These are phyloP conservation scores for Vanrija sp. DNA, from an alignment of 1,284 basidiomycete genomes.

Conservation along the genomic window DNA sequence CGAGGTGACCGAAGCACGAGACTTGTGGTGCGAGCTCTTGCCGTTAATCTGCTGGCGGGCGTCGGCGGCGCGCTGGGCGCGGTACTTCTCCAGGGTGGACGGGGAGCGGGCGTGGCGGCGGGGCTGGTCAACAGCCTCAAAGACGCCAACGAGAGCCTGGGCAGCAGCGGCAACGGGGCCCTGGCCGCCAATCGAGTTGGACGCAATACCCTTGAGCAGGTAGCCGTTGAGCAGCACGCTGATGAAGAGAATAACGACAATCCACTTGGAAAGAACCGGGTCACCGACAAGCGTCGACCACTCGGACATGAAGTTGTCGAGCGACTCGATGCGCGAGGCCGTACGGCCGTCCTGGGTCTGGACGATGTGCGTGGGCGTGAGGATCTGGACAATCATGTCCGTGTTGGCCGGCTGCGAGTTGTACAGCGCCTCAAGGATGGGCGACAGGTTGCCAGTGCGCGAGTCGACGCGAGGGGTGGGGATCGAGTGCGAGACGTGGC, in stretches of 20 bases:
- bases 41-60: constrained; percentile 7
- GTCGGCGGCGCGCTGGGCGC: constrained; percentile 9
- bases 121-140: constrained; percentile 29
- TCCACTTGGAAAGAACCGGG: constrained; percentile 93
- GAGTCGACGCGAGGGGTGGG: constrained; percentile 39
- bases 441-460: constrained; percentile 56
- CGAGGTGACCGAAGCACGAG: not conserved
- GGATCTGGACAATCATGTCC: constrained; percentile 65
- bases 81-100: constrained; percentile 12
- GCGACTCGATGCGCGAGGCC: constrained; percentile 48
- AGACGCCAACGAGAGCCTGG: constrained; percentile 49
- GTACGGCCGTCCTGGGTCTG: constrained; percentile 14
- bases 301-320: constrained; percentile 86
- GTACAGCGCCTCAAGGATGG: constrained; percentile 61
- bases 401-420: constrained; percentile 49
- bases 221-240: constrained; percentile 92
- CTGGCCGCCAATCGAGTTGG: constrained; percentile 47
- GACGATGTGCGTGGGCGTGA: constrained; percentile 63
- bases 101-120: constrained; percentile 12
- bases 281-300: constrained; percentile 96
- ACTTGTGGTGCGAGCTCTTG: constrained; percentile 2
- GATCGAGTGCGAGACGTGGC: constrained; percentile 51
- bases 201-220: constrained; percentile 70
- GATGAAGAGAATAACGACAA: constrained; percentile 79
- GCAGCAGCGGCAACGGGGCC: constrained; percentile 51